These are phyloP conservation scores for Boletus rubroflammeus DNA, from an alignment of 768 basidiomycete species.

Conservation along the genomic window DNA sequence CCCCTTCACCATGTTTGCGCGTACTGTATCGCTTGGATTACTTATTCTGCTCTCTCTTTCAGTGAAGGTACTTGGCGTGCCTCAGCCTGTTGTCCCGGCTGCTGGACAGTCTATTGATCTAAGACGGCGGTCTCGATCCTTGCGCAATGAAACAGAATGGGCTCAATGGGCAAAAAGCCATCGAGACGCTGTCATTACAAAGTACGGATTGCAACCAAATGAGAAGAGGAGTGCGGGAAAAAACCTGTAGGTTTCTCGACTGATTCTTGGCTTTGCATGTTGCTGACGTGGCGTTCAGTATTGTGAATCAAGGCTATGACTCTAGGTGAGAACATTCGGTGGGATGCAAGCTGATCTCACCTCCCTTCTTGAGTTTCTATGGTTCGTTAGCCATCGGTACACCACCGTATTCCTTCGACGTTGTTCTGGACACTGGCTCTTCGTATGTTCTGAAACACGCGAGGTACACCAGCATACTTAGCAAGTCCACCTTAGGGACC, in stretches of 20 bases:
- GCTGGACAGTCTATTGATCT: constrained; percentile 23
- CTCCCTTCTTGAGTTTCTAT: constrained; percentile 24
- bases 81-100: constrained; percentile 6
- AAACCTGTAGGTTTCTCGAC: constrained; percentile 38
- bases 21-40: constrained; percentile 1
- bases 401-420: constrained; percentile 42
- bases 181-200: constrained; percentile 38
- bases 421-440: constrained; percentile 52
- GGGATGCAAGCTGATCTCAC: not conserved
- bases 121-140: constrained; percentile 9
- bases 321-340: constrained; percentile 41
- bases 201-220: constrained; percentile 39
- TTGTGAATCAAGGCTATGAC: constrained; percentile 62
- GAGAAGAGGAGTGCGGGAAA: constrained; percentile 44
- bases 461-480: not conserved
- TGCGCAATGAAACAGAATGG: constrained; percentile 20
- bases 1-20: constrained; percentile 7
- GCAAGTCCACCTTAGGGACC: constrained; percentile 37
- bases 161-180: constrained; percentile 44
- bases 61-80: constrained; percentile 10
- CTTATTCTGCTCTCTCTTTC: constrained; percentile 12
- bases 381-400: constrained; percentile 42
- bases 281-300: constrained; percentile 33
- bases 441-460: constrained; percentile 21
- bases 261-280: not conserved